Base-by-base conservation (phyloP, 2,329 filamentous ascomycete species). In the Myriosclerotinia duriaeana region DNA sequence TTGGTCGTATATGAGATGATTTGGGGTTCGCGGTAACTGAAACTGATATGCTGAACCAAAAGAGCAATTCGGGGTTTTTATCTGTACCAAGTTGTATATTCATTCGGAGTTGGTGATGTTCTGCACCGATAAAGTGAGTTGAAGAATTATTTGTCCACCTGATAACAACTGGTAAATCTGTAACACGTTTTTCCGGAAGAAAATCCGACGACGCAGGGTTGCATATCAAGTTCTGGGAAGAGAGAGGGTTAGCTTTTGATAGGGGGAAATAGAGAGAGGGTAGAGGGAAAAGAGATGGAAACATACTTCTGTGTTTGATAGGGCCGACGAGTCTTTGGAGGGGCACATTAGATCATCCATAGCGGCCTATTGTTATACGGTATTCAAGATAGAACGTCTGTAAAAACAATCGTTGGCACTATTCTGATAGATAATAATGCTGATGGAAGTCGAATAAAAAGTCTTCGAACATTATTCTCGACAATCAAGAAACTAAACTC, bases 41-140 rank as follows among this genome's bases (percentile, higher is more conserved):
- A 30, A 59, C 14, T n/a, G 55, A 26, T 44, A 59, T 20, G 15
- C 38, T 59, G 15, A 59, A 59, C 55, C 55, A 59, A 34, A 59
- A 44, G 22, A 59, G n/a, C 14, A 59, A 59, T 11, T 44, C 12
- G 55, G 55, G 55, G 11, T 9, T 46, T n/a, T 9, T 12, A 0
- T 59, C 26, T 4, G 55, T 59, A 12, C 55, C 55, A 12, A 59
- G n/a, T 12, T 59, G 22, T 30, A 59, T 46, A 34, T 59, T 59
- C n/a, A 59, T 59, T 59, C 55, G 55, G 7, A 59, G 38, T 20
- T 59, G 15, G n/a, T 59, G 55, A 44, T 17, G 14, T 30, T 9
- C 38, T 59, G n/a, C 22, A 11, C 55, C 40, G 44, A 59, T 59
- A 59, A 44, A 46, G 42, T 22, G 17, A 14, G 9, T 17, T 46